Evolutionary conservation across 163 green algal genomes (phyloP), one percentile per base, ranked within the genome.

Genomic region (Scenedesmus sp.): DNA sequence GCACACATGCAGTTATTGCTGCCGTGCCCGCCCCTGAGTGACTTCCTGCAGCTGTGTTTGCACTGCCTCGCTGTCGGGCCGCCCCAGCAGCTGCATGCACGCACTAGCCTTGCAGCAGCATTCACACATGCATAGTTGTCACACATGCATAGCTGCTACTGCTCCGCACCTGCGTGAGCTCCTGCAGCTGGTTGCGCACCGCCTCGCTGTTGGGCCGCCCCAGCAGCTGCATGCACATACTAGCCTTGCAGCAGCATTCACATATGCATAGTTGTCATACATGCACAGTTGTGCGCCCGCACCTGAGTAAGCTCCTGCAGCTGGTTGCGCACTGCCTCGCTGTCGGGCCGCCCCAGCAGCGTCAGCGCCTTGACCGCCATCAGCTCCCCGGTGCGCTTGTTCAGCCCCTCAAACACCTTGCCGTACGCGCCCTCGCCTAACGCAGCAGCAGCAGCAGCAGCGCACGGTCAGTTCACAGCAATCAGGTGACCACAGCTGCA

Each of bases 351-450:
- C 18, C 56, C 90, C 57, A 96, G 23, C n/a, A 96, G 94, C 83
- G 93, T 60, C 82, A 96, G 81, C 70, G 93, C 94, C 93, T 99
- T 99, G 79, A 99, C 98, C 5, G 98, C 98, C 95, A 99, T 98
- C 62, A 99, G 95, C 92, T 98, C 93, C 0, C 98, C 98, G 0
- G 96, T 99, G 67, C 97, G 94, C 64, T 98, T 95, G 94, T 99
- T 98, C 64, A 99, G 92, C 0, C 97, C 98, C 62, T 97, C 94
- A 84, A 98, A 99, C 23, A 99, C 95, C 94, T 95, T 95, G 83
- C 95, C 95, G 87, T 95, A 97, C 6, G 95, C 92, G 3, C 95
- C 94, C 92, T 97, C 95, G 16, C 93, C 92, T 93, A 85, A 5
- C 60, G 52, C 73, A 87, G 87, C 55, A 57, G 62, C 57, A 89